Evolutionary conservation across 768 basidiomycete genomes (phyloP), one percentile per base, ranked within the genome.

Genomic region (Phylloporus rhodoxanthus): DNA sequence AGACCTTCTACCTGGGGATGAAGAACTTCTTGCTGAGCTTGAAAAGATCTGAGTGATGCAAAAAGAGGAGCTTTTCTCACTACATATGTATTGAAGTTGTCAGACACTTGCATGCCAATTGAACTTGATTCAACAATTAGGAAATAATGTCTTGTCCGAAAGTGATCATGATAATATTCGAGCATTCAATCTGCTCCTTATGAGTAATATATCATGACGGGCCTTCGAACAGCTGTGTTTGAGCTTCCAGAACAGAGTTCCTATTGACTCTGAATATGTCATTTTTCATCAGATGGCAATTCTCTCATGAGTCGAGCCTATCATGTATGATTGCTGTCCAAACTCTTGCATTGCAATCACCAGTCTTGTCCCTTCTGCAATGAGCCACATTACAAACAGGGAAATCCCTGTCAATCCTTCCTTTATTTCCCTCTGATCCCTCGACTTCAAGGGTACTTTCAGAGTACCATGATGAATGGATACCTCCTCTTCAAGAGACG

Each of bases 401-500:
- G 26, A 4, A 47, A 39, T 9, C 26, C 45, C 9, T 15, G 14
- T 2, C 36, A 14, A 1, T 14, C 15, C 2, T 47, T 29, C 13
- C 9, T n/a, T 2, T 47, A 39, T 9, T 19, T 39, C 5, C 37
- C 45, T 2, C 3, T 47, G 1, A 47, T 39, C 3, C 45, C 45
- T 3, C 28, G 20, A 1, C 45, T 47, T 1, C 37, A 29, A 21
- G 45, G 28, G 1, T 39, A 8, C 3, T 39, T 47, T 11, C 45
- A 47, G 7, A 47, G 37, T 13, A 3, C 9, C 6, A 9, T 4
- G 0, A 47, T 29, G 28, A 21, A 80, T 59, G 71, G 77, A 0
- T 75, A 75, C 56, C 55, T 60, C 0, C 66, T 72, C 2, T 75
- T 69, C 57, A 69, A 70, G 30, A 52, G 61, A 2, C 58, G 64